Percentiles rank a stretch among this genome's conserved stretches.
Evolutionary conservation across 75 land plant genomes (phyloP).

Genomic region (Ceratopteris richardii): DNA sequence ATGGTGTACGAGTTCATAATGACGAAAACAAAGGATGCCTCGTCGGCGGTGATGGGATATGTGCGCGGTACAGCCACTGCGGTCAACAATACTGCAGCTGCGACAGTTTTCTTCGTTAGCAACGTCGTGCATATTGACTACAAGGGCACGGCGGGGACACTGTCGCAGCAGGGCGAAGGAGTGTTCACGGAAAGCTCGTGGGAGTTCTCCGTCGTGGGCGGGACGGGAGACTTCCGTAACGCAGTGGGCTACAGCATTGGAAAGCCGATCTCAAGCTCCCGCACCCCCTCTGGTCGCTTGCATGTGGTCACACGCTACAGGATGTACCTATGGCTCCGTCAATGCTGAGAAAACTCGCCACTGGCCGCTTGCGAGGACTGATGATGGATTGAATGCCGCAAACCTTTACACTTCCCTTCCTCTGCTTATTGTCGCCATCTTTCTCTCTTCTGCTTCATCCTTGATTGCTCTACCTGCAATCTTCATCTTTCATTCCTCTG

Average conservation of each 20-base stretch:
- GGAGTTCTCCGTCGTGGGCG: neutral
- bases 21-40: neutral
- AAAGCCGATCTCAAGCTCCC: no score
- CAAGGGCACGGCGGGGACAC: neutral
- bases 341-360: no score
- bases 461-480: no score
- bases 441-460: no score
- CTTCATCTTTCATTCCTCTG: no score
- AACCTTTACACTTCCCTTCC: no score
- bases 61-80: neutral
- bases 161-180: neutral
- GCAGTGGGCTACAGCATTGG: neutral
- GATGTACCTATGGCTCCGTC: no score
- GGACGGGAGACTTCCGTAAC: neutral
- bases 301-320: no score
- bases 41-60: neutral
- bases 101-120: neutral
- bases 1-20: neutral
- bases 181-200: neutral
- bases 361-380: no score
- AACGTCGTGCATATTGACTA: neutral
- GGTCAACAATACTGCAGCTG: neutral
- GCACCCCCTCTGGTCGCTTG: no score
- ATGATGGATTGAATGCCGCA: no score
- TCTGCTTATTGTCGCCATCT: no score